A percentile compares a stretch with the other conserved stretches of the same genome.
phyloP scores from a whole-genome alignment of 2,329 filamentous ascomycete genomes.

The Xylaria sp. region DNA sequence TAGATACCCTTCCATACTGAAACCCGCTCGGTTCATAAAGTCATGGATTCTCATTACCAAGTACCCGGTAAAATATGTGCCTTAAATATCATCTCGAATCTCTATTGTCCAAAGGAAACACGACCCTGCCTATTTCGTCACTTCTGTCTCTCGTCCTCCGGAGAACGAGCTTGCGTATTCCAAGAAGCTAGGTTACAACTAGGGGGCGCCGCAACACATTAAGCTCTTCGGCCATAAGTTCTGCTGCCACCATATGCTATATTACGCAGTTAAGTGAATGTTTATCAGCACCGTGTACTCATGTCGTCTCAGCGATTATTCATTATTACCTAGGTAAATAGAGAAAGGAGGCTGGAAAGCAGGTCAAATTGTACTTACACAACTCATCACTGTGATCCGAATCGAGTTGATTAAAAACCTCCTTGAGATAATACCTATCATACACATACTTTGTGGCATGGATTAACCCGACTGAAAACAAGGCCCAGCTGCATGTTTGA shows the following conservation, averaged over 20 bases:
- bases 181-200: background rate
- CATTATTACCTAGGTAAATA: background rate
- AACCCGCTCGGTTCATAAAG: background rate
- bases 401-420: background rate
- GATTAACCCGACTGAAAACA: too few species aligned
- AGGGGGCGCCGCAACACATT: too few species aligned
- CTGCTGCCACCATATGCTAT: too few species aligned
- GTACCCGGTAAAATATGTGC: background rate
- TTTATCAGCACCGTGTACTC: too few species aligned
- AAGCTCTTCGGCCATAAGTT: too few species aligned
- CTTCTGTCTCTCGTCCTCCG: background rate
- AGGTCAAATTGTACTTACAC: background rate
- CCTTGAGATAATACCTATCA: background rate
- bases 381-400: background rate
- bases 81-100: background rate
- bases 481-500: too few species aligned
- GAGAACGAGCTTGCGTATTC: background rate
- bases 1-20: slow-evolving; percentile 13
- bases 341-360: background rate
- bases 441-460: too few species aligned
- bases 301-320: too few species aligned
- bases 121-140: background rate
- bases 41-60: background rate
- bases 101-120: background rate
- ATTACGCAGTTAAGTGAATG: too few species aligned